Evolutionary conservation across 768 basidiomycete species (phyloP).

Genomic region (Suillus plorans): DNA sequence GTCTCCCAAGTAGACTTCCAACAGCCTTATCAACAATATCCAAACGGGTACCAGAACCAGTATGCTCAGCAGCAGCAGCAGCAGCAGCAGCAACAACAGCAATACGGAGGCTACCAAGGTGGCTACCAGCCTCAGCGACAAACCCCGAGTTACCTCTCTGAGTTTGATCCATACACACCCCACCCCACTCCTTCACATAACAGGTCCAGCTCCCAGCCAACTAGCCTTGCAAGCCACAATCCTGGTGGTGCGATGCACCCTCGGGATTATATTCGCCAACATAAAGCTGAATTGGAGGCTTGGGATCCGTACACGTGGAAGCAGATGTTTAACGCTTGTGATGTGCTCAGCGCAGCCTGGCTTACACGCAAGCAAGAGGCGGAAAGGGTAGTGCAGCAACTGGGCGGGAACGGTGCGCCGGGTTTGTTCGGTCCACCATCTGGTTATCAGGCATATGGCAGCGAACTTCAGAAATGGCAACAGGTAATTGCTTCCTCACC

Average conservation of each 20-base stretch:
- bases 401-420: slow-evolving; percentile 40
- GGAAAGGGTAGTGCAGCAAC: slow-evolving; percentile 42
- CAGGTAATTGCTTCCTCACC: slow-evolving; percentile 42
- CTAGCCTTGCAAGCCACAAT: slow-evolving; percentile 9
- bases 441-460: slow-evolving; percentile 41
- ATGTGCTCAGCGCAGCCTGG: slow-evolving; percentile 68
- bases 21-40: slow-evolving; percentile 21
- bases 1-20: slow-evolving; percentile 23
- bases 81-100: slow-evolving; percentile 10
- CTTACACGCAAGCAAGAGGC: slow-evolving; percentile 56
- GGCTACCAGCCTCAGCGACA: slow-evolving; percentile 24
- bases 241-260: slow-evolving; percentile 53
- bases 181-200: slow-evolving; percentile 15
- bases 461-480: slow-evolving; percentile 57
- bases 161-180: slow-evolving; percentile 42
- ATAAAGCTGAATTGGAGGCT: slow-evolving; percentile 67
- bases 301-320: slow-evolving; percentile 77
- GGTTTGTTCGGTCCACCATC: slow-evolving; percentile 26
- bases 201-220: not conserved
- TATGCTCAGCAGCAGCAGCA: slow-evolving; percentile 15
- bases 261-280: slow-evolving; percentile 60
- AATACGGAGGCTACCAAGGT: slow-evolving; percentile 29
- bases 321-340: slow-evolving; percentile 61
- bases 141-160: slow-evolving; percentile 29
- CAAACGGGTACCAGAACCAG: slow-evolving; percentile 23